Percentiles rank a stretch among this genome's conserved stretches.
Evolutionary conservation across 2,329 filamentous ascomycete species (phyloP).

Genomic region (Cytospora chrysosperma): DNA sequence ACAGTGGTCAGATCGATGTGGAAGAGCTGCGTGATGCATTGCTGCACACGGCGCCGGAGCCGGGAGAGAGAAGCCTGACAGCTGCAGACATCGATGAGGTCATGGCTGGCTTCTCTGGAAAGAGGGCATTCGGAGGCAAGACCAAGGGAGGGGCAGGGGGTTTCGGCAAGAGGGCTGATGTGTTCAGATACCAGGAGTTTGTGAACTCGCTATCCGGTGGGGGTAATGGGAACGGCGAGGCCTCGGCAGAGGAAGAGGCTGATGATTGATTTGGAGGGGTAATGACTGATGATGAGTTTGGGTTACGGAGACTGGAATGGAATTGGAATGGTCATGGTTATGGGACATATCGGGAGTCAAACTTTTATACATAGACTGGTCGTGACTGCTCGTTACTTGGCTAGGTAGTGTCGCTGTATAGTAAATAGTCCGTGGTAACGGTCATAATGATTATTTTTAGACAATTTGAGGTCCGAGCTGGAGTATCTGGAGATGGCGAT

Average conservation of each 20-base stretch:
- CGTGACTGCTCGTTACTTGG: background rate
- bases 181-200: constrained; percentile 93
- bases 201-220: constrained; percentile 65
- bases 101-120: constrained; percentile 81
- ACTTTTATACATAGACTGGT: background rate
- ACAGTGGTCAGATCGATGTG: constrained; percentile 88
- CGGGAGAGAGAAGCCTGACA: constrained; percentile 63
- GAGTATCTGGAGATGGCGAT: background rate
- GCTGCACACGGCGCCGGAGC: constrained; percentile 76
- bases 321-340: background rate
- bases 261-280: constrained; percentile 26
- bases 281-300: constrained; percentile 4
- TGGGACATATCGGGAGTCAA: background rate
- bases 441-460: background rate
- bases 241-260: constrained; percentile 26
- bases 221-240: constrained; percentile 37
- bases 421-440: background rate
- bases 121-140: constrained; percentile 78
- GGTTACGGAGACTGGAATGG: background rate
- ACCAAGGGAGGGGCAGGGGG: constrained; percentile 50
- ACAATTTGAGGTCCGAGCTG: background rate
- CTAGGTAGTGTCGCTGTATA: background rate
- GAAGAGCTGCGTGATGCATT: constrained; percentile 79
- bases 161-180: constrained; percentile 71
- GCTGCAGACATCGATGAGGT: constrained; percentile 80